These are phyloP conservation scores for Aspergillus sp. DNA, from an alignment of 2,329 filamentous ascomycete species.

Conservation along the genomic window DNA sequence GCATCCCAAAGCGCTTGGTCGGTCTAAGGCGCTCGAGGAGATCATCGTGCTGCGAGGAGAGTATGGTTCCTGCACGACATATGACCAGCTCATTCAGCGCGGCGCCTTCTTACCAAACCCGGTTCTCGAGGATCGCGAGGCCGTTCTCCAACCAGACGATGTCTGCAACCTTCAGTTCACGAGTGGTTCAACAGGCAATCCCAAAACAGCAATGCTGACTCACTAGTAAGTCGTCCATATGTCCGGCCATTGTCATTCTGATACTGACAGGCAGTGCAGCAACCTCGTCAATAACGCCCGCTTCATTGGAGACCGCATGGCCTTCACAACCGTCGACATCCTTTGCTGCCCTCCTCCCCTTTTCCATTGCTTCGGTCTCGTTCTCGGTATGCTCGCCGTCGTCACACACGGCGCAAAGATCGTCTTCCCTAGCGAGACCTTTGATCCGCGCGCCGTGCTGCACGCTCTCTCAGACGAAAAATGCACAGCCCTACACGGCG, in stretches of 20 bases:
- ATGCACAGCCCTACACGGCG: constrained; percentile 69
- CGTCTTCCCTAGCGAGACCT: constrained; percentile 66
- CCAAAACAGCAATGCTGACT: constrained; percentile 66
- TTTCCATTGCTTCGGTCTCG: constrained; percentile 79
- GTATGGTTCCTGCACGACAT: constrained; percentile 48
- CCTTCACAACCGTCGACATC: constrained; percentile 54
- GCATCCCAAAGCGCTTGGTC: constrained; percentile 18
- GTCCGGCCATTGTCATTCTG: not conserved
- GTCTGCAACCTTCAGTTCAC: constrained; percentile 69
- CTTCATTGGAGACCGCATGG: constrained; percentile 66
- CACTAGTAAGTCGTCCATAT: constrained; percentile 44
- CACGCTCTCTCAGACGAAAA: constrained; percentile 56
- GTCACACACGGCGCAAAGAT: constrained; percentile 68
- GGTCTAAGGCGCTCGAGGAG: constrained; percentile 34
- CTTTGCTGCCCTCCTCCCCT: constrained; percentile 75
- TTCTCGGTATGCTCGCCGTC: constrained; percentile 62
- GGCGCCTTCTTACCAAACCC: constrained; percentile 43
- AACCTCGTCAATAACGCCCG: constrained; percentile 53
- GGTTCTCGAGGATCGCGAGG: constrained; percentile 45
- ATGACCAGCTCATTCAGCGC: constrained; percentile 48
- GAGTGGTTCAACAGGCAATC: constrained; percentile 61
- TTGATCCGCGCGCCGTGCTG: constrained; percentile 58
- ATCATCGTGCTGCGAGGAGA: constrained; percentile 54
- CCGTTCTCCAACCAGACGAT: constrained; percentile 52
- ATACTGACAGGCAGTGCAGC: constrained; percentile 13